Percentiles rank a stretch among this genome's conserved stretches.
Evolutionary conservation across 768 basidiomycete genomes (phyloP).

Genomic region (Paxillus rubicundulus): DNA sequence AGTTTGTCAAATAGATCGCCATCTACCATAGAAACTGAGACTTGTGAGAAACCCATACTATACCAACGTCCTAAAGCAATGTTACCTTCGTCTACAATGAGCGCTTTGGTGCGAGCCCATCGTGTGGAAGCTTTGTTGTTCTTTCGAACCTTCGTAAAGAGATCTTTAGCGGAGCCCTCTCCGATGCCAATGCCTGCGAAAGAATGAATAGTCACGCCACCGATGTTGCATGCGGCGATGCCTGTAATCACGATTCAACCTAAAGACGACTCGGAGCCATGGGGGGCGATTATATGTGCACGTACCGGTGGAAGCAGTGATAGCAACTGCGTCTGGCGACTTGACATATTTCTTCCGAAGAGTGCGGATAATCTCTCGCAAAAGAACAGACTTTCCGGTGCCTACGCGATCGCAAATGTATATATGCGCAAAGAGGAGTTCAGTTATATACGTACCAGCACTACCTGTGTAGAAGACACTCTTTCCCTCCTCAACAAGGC

Average conservation of each 20-base stretch:
- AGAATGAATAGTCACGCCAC: constrained; percentile 92
- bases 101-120: constrained; percentile 83
- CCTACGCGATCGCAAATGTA: constrained; percentile 45
- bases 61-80: constrained; percentile 1
- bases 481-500: constrained; percentile 66
- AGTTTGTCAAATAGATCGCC: constrained; percentile 92
- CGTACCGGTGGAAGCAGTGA: constrained; percentile 91
- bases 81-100: constrained; percentile 79
- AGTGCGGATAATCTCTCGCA: constrained; percentile 84
- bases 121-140: constrained; percentile 80
- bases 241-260: constrained; percentile 38
- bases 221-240: constrained; percentile 97
- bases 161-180: constrained; percentile 55
- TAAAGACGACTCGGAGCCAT: background rate
- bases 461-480: constrained; percentile 96
- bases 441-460: constrained; percentile 63
- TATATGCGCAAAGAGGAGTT: constrained; percentile 16
- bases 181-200: constrained; percentile 95
- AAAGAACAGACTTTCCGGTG: constrained; percentile 93
- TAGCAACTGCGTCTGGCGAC: constrained; percentile 72
- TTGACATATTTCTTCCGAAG: constrained; percentile 56
- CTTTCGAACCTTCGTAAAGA: constrained; percentile 66
- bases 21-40: constrained; percentile 94
- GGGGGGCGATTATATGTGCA: background rate
- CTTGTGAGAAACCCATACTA: background rate